A percentile compares a stretch with the other conserved stretches of the same genome.
phyloP scores from a whole-genome alignment of 345 rosid species.

The Salix dunnii region DNA sequence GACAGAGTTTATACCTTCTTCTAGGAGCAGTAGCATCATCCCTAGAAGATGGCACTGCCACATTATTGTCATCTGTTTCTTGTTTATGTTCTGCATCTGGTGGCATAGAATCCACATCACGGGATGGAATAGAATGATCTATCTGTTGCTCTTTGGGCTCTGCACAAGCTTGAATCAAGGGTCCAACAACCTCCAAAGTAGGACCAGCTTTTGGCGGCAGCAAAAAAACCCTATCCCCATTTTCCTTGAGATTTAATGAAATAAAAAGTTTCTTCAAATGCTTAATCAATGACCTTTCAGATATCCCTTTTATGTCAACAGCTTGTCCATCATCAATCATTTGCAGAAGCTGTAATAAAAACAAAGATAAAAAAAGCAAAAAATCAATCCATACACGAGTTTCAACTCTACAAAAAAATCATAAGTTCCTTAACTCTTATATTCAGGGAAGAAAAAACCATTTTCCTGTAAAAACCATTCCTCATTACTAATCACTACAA shows the following conservation, averaged over 20 bases:
- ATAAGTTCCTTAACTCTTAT: not conserved
- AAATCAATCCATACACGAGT: not conserved
- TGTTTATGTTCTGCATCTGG: slow-evolving; percentile 23
- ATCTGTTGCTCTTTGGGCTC: slow-evolving; percentile 34
- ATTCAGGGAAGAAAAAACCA: not conserved
- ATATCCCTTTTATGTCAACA: slow-evolving; percentile 79
- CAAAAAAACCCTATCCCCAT: slow-evolving; percentile 65
- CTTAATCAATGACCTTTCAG: slow-evolving; percentile 55
- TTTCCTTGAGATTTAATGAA: slow-evolving; percentile 61
- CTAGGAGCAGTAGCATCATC: slow-evolving; percentile 53
- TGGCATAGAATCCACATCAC: slow-evolving; percentile 23
- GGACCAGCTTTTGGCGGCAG: slow-evolving; percentile 46
- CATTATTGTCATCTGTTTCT: slow-evolving; percentile 25
- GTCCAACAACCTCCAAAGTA: slow-evolving; percentile 56
- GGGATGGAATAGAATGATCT: slow-evolving; percentile 23
- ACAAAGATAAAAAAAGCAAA: not conserved
- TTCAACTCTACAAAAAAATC: not conserved
- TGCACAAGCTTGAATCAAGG: slow-evolving; percentile 41
- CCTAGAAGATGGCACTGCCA: slow-evolving; percentile 21
- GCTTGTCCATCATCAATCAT: slow-evolving; percentile 95
- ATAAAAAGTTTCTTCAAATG: slow-evolving; percentile 67
- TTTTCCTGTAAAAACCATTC: not conserved
- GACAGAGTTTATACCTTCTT: slow-evolving; percentile 47
- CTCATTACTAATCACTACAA: not conserved
- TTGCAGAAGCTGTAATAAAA: slow-evolving; percentile 53